phyloP scores from a whole-genome alignment of 805 yeast genomes.

The Yarrowia yakushimensis region DNA sequence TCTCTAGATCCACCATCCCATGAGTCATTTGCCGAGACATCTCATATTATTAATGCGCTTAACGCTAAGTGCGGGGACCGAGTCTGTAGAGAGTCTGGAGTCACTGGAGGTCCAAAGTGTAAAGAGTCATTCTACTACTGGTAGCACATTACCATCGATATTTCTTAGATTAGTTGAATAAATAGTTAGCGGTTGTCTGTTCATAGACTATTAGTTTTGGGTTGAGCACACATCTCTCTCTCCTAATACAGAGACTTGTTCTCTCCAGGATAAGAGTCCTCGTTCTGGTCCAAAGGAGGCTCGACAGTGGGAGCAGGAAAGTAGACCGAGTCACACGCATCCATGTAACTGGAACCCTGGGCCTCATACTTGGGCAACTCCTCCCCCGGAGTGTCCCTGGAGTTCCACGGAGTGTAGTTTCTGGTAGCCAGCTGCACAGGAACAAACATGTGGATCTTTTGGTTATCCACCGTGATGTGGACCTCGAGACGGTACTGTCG shows the following conservation, averaged over 20 bases:
- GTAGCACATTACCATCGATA: too few relatives aligned
- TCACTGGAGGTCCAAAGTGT: too few relatives aligned
- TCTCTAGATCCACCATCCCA: too few relatives aligned
- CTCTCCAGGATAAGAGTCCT: constrained; percentile 17
- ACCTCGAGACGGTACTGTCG: constrained; percentile 21
- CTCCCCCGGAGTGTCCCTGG: constrained; percentile 3
- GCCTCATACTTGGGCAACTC: constrained; percentile 24
- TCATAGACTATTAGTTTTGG: constrained; percentile 6
- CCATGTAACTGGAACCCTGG: neutral
- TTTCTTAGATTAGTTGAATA: neutral
- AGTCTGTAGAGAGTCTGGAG: too few relatives aligned
- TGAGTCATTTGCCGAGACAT: too few relatives aligned
- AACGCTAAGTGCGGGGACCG: too few relatives aligned
- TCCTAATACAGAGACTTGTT: constrained; percentile 16
- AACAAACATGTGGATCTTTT: constrained; percentile 14
- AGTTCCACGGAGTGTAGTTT: constrained; percentile 20
- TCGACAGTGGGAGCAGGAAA: neutral
- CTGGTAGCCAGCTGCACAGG: constrained; percentile 24
- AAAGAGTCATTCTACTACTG: too few relatives aligned
- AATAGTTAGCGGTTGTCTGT: constrained; percentile 20
- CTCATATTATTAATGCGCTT: too few relatives aligned
- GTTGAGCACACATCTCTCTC: neutral
- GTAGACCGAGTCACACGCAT: constrained; percentile 1
- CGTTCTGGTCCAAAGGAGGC: neutral
- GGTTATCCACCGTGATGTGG: neutral